Base-by-base conservation (phyloP, 257 asterid species). In the Solanum gandarillasii region DNA sequence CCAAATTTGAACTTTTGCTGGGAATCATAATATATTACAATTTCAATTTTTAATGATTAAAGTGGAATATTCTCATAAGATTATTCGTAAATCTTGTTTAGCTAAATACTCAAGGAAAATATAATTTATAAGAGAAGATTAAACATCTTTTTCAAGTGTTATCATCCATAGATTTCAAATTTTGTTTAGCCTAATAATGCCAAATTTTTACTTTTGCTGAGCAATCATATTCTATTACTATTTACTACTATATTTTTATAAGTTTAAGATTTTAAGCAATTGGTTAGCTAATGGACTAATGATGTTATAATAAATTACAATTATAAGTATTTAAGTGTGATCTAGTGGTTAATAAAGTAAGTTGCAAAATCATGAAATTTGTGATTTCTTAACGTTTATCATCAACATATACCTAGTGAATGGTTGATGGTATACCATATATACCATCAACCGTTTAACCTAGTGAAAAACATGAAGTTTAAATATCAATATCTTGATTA, bases 301-400 rank as follows among this genome's bases (percentile, higher is more conserved):
- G 5, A 4, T 10, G 4, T 21, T 20, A 16, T 74, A 35, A 35
- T 9, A 36, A 74, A 35, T 35, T 74, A 21, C 20, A 21, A 74
- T 5, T 9, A 21, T 41, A 41, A 41, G 48, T 41, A 41, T 41
- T 41, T 41, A 3, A 0, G 1, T 1, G 12, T 31, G 2, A 31
- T 3, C 0, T 3, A 29, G 5, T 68, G 5, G 1, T 68, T 0
- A 29, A 1, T 29, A 1, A 3, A 14, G 1, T 27, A 13, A 1
- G 23, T 27, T 13, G 0, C 4, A 68, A 13, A 27, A 68, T 29
- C 1, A 6, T 13, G 1, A 68, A 68, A 13, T 68, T 0, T 68
- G 5, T 6, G 0, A 68, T n/a, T 65, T 52, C 5, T 41, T 41
- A 3, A 41, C 14, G 48, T 41, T 41, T 41, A 41, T 41, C 46